Conservation (phyloP, 2,329 filamentous ascomycete genomes). For the Diaporthe ampelina region DNA sequence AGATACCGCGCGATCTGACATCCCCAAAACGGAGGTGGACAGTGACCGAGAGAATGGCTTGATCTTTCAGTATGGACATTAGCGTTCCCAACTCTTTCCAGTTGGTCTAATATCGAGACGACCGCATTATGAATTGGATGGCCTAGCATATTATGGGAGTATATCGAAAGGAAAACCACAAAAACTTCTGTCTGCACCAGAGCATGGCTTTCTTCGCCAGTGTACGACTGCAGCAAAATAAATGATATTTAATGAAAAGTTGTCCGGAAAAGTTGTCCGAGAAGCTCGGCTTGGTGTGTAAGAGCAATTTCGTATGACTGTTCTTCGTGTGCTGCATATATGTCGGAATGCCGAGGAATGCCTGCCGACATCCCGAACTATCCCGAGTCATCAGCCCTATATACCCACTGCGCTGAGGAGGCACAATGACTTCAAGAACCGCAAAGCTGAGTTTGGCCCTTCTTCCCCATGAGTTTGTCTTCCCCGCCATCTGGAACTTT, state of each 20-base stretch:
- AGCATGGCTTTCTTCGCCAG: background rate
- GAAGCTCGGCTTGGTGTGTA: background rate
- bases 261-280: background rate
- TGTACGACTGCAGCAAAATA: conserved; percentile 5
- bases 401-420: background rate
- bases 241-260: conserved; percentile 15
- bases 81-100: conserved; percentile 7
- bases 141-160: conserved; percentile 25
- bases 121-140: conserved; percentile 28
- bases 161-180: conserved; percentile 25
- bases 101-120: conserved; percentile 24
- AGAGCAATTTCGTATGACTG: background rate
- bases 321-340: background rate
- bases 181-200: conserved; percentile 11
- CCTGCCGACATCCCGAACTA: conserved; percentile 25
- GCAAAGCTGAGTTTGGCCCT: background rate
- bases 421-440: background rate
- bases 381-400: conserved; percentile 29
- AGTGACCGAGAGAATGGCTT: conserved; percentile 60
- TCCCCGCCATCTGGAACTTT: conserved; percentile 4
- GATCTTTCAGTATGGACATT: background rate
- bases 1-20: conserved; percentile 60
- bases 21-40: conserved; percentile 69
- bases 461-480: background rate
- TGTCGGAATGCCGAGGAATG: conserved; percentile 15